Evolutionary conservation across 208 protist genomes (phyloP).

Genomic region (Leishmania mexicana): DNA sequence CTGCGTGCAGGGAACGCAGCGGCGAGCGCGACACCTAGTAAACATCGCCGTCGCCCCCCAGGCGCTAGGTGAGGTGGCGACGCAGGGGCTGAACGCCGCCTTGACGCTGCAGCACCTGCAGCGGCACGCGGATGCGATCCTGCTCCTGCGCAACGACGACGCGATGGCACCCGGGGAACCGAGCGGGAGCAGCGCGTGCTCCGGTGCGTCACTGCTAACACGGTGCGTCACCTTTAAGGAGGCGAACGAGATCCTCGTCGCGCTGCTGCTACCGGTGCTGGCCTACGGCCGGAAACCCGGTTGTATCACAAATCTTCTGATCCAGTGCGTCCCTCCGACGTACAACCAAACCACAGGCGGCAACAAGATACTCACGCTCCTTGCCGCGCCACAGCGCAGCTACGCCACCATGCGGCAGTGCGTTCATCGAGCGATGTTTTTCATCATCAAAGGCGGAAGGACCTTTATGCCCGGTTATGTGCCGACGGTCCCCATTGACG

Average conservation of each 20-base stretch:
- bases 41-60: conserved; percentile 76
- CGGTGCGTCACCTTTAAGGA: conserved; percentile 80
- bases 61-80: conserved; percentile 69
- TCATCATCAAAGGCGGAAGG: conserved; percentile 45
- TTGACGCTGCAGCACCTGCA: conserved; percentile 74
- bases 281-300: conserved; percentile 45
- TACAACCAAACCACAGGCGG: conserved; percentile 30
- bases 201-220: conserved; percentile 33
- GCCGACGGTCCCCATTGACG: conserved; percentile 50
- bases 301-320: conserved; percentile 42
- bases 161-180: conserved; percentile 42
- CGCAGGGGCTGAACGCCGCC: conserved; percentile 76
- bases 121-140: conserved; percentile 56
- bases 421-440: conserved; percentile 58
- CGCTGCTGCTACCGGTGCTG: conserved; percentile 74
- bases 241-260: conserved; percentile 81
- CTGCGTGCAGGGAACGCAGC: conserved; percentile 68
- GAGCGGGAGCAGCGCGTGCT: conserved; percentile 28
- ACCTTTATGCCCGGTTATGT: conserved; percentile 61
- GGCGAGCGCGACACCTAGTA: conserved; percentile 70
- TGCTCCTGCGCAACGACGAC: conserved; percentile 87
- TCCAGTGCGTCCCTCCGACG: conserved; percentile 41
- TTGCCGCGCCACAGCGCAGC: conserved; percentile 73
- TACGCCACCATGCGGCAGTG: conserved; percentile 61
- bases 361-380: conserved; percentile 72